Conservation (phyloP, 2,329 filamentous ascomycete species). For the Metarhizium sp. region DNA sequence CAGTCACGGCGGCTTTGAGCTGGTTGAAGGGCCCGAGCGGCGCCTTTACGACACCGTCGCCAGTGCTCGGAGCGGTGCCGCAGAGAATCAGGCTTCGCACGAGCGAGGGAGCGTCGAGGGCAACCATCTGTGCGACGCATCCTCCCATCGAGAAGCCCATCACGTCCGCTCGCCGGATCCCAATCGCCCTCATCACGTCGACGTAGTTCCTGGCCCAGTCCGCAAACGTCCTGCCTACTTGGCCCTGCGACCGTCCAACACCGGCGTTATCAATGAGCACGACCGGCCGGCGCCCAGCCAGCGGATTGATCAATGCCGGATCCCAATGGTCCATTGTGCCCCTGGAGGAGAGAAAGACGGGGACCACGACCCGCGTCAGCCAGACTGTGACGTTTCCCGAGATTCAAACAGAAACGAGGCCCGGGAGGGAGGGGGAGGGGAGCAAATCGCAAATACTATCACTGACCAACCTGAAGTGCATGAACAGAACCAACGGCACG, state of each 20-base stretch:
- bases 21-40: constrained; percentile 22
- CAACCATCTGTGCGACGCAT: constrained; percentile 33
- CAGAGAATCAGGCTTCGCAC: constrained; percentile 33
- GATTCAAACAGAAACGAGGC: background rate
- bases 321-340: constrained; percentile 32
- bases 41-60: constrained; percentile 22
- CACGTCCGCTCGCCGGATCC: constrained; percentile 31
- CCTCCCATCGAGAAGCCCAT: constrained; percentile 43
- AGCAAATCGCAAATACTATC: background rate
- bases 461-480: constrained; percentile 20
- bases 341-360: constrained; percentile 10
- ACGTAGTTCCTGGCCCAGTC: constrained; percentile 24
- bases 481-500: constrained; percentile 21
- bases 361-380: background rate
- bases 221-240: constrained; percentile 23
- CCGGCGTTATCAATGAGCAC: constrained; percentile 39
- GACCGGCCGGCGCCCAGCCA: constrained; percentile 31
- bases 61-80: constrained; percentile 31
- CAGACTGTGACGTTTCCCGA: no score
- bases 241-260: constrained; percentile 33
- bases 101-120: constrained; percentile 26
- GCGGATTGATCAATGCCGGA: constrained; percentile 33
- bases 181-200: constrained; percentile 26
- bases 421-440: background rate
- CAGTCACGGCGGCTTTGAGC: constrained; percentile 20